Base-by-base conservation (phyloP, 2,329 filamentous ascomycete species). In the Pseudogymnoascus sp. region DNA sequence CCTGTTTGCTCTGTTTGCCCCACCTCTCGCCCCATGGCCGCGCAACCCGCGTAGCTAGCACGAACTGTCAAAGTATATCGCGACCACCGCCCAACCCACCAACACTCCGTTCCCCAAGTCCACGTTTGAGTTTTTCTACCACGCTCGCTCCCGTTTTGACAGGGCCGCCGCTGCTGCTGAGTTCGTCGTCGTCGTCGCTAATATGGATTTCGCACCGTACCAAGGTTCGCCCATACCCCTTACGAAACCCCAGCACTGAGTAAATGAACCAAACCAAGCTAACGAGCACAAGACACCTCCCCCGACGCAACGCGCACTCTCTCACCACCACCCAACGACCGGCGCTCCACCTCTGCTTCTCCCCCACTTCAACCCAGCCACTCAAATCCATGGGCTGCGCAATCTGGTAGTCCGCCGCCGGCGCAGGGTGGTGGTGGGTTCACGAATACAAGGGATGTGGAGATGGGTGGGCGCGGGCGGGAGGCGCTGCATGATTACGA, bases 131-230 rank as follows among this genome's bases (percentile, higher is more conserved):
- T 21, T 5, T 21, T 28, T 31, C 46, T 25, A 25, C 25, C 16
- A 16, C 23, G 18, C 18, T 18, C 18, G 23, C n/a, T 53, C 46
- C 25, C 23, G 1, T 53, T 31, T 16, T 7, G 28, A 25, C 14
- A 53, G 46, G 46, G 46, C 46, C 8, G n/a, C 23, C n/a, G n/a
- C n/a, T 16, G 46, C 43, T 7, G 43, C 46, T 16, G 46, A 23
- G 46, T 11, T 53, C 12, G 36, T 34, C 28, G 28, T 31, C 23
- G 23, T 25, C 31, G 31, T 38, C 43, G 34, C 66, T 65, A 78
- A 70, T 63, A 95, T 95, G 90, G 90, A 97, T 79, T 99, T 97
- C 75, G 95, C 95, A 53, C 95, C 95, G 38, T 99, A 97, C 78
- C 95, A 97, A 80, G 46, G 46, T 53, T 53, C 31, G 46, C 3